Conservation (phyloP, 331 rosid genomes). For the Pyracantha coccinea region DNA sequence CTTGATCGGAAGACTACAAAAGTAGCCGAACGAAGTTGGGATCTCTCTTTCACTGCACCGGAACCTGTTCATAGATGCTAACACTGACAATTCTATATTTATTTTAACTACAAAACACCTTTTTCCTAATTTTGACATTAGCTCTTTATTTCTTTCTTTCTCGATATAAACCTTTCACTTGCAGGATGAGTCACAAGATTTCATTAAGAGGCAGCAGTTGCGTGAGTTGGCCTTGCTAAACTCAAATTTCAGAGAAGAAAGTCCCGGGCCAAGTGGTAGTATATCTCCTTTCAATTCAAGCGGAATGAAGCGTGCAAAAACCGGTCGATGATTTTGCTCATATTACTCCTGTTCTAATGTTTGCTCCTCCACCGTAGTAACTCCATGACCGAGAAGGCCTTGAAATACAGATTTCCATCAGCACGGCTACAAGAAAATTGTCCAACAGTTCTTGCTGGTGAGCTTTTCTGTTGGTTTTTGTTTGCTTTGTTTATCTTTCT, state of each 20-base stretch:
- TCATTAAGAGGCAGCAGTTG: constrained; percentile 84
- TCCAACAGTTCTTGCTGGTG: constrained; percentile 66
- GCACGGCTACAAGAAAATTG: constrained; percentile 39
- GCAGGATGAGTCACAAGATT: constrained; percentile 94
- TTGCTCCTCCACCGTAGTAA: constrained; percentile 21
- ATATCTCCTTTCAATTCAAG: constrained; percentile 92
- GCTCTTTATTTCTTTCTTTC: constrained; percentile 3
- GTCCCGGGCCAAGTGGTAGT: constrained; percentile 89
- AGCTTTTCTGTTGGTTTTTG: constrained; percentile 49
- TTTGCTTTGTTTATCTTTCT: constrained; percentile 20
- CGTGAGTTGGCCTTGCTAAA: constrained; percentile 86
- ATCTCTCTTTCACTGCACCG: not conserved
- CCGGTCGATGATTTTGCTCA: constrained; percentile 57
- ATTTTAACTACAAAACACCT: not conserved
- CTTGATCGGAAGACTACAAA: not conserved
- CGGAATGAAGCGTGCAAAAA: constrained; percentile 93
- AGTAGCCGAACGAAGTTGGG: not conserved
- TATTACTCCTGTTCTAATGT: constrained; percentile 15
- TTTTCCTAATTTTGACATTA: not conserved
- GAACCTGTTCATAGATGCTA: constrained; percentile 15
- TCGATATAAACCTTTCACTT: constrained; percentile 12
- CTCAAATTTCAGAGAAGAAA: constrained; percentile 85
- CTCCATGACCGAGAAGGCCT: constrained; percentile 31
- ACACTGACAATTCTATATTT: not conserved
- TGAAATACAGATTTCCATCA: constrained; percentile 21